Evolutionary conservation across 305 asterid genomes (phyloP), one percentile per base, ranked within the genome.

Genomic region (Caryopteris hybrid): DNA sequence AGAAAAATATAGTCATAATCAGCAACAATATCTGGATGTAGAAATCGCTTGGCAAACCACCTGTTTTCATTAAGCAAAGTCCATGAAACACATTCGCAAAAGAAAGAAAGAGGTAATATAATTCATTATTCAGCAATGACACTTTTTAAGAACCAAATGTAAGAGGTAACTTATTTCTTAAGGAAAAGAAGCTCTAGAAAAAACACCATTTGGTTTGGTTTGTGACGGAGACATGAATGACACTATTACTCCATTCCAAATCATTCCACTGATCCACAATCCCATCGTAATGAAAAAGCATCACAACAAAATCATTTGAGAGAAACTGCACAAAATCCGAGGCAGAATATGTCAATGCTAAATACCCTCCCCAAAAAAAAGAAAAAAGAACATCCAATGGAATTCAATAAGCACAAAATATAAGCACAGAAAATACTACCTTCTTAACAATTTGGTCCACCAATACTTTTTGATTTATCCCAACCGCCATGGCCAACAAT

Each of bases 21-120:
- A 20, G 91, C 81, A 76, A 93, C 95, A 46, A 93, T 88, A 73
- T 85, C 96, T 2, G 99, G 99, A 80, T 93, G 99, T 11, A 93
- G 84, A 72, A 93, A 93, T 13, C 99, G 95, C 66, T 93, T 93
- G 18, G 97, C 97, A 45, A 88, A 93, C 98, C 98, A 93, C 98
- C 98, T 93, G 65, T 29, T 18, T 25, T 36, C 69, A 70, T 76
- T 17, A 55, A 62, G 6, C 43, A 70, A 58, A 70, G 29, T 36
- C 2, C 27, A 50, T 36, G 17, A 23, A 52, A 3, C 34, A 33
- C 33, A 60, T 48, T 65, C 50, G 53, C 58, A 61, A 52, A 46
- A 53, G 11, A 9, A 11, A 7, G 18, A 23, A 72, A 6, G 38
- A 42, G 46, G 38, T 23, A 13, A 3, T 0, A n/a, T 5, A 14